phyloP scores from a whole-genome alignment of 768 basidiomycete genomes.

The Russula emetica region DNA sequence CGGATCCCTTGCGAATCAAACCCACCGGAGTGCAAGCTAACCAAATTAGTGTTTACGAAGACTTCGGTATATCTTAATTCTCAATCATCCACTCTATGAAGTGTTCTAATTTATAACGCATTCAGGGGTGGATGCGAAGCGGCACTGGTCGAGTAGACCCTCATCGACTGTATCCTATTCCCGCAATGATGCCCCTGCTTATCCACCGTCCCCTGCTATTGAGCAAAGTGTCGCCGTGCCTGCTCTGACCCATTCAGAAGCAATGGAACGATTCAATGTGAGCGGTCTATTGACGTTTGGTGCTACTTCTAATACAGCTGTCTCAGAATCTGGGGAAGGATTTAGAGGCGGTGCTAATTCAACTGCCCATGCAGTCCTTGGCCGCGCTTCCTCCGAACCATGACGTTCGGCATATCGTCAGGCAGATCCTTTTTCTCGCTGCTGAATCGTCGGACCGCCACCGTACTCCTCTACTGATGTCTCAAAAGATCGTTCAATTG shows the following conservation, averaged over 20 bases:
- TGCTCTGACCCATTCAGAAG: conserved; percentile 67
- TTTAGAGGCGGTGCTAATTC: conserved; percentile 73
- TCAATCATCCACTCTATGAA: neutral
- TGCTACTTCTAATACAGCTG: conserved; percentile 3
- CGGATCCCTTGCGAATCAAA: conserved; percentile 86
- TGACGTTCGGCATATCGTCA: conserved; percentile 79
- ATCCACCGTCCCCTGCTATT: conserved; percentile 58
- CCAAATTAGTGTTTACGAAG: conserved; percentile 90
- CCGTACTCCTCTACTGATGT: conserved; percentile 85
- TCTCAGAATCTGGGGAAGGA: conserved; percentile 49
- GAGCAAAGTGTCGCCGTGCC: conserved; percentile 46
- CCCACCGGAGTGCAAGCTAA: conserved; percentile 73
- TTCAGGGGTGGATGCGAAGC: conserved; percentile 53
- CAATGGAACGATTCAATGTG: conserved; percentile 84
- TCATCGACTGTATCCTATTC: conserved; percentile 67
- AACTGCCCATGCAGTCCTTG: conserved; percentile 68
- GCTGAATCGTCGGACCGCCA: conserved; percentile 73
- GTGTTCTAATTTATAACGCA: neutral
- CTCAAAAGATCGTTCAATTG: conserved; percentile 94
- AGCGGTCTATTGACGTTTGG: conserved; percentile 31
- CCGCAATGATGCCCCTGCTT: conserved; percentile 45
- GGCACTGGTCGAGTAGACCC: conserved; percentile 57
- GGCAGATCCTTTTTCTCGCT: conserved; percentile 80
- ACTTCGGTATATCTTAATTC: conserved; percentile 58
- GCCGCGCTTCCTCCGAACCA: conserved; percentile 73